Conservation (phyloP, 495 filamentous ascomycete genomes). For the Acidiella bohemica region DNA sequence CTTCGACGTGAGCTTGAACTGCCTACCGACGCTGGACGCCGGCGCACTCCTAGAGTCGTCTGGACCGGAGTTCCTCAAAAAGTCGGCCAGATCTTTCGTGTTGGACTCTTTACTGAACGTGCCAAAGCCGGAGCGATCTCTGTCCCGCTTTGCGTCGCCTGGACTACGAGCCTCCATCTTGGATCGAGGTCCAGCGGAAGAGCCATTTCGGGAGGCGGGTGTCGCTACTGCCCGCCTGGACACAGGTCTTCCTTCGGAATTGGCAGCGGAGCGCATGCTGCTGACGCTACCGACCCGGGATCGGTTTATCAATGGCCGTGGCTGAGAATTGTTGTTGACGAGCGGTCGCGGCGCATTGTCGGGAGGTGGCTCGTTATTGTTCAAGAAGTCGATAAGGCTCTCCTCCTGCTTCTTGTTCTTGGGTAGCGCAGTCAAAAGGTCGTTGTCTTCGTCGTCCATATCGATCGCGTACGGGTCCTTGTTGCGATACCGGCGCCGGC, state of each 20-base stretch:
- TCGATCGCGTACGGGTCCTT: conserved; percentile 90
- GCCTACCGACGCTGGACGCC: conserved; percentile 8
- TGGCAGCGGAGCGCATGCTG: not conserved
- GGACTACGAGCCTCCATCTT: conserved; percentile 1
- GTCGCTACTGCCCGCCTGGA: not conserved
- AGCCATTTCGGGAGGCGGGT: not conserved
- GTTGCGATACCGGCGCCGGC: conserved; percentile 59
- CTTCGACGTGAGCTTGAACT: conserved; percentile 2
- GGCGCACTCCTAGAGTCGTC: conserved; percentile 18
- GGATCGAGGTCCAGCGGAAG: not conserved
- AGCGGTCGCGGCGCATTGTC: conserved; percentile 35
- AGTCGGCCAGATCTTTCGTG: conserved; percentile 66
- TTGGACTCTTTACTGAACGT: not conserved
- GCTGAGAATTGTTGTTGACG: not conserved
- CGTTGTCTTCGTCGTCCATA: conserved; percentile 64
- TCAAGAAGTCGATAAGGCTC: conserved; percentile 79
- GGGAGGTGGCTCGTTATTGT: conserved; percentile 62
- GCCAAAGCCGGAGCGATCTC: not conserved
- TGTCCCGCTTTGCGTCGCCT: not conserved
- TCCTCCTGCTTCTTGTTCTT: conserved; percentile 36
- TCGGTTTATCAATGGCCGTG: conserved; percentile 5
- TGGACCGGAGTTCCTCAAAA: conserved; percentile 62
- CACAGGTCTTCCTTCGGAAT: not conserved
- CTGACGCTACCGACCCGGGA: conserved; percentile 7
- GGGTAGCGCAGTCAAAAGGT: conserved; percentile 31